Percentiles rank a stretch among this genome's conserved stretches.
phyloP scores from a whole-genome alignment of 2,329 filamentous ascomycete genomes.

The Pochonia chlamydosporia region DNA sequence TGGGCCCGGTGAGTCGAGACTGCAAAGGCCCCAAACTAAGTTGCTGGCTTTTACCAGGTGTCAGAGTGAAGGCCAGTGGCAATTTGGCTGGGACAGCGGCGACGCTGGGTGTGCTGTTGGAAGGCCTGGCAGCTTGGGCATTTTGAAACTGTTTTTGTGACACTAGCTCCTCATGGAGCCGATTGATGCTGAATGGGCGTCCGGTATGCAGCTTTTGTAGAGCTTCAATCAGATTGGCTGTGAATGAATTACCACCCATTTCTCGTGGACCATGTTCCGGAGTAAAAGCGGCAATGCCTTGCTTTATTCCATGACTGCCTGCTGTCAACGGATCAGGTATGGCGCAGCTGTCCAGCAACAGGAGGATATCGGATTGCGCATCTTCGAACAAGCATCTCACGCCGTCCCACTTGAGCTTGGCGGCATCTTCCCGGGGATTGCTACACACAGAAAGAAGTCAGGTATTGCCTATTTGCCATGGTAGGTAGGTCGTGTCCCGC shows the following conservation, averaged over 20 bases:
- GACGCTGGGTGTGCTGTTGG: conserved; percentile 38
- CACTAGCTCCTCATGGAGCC: conserved; percentile 51
- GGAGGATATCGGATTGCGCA: conserved; percentile 55
- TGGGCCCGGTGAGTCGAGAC: conserved; percentile 20
- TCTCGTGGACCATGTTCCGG: conserved; percentile 43
- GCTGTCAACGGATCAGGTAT: conserved; percentile 43
- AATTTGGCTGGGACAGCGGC: conserved; percentile 26
- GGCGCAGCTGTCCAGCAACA: conserved; percentile 57
- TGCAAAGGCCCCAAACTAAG: conserved; percentile 47
- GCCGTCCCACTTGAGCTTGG: conserved; percentile 58
- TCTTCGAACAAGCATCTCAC: conserved; percentile 58
- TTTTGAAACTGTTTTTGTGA: conserved; percentile 38
- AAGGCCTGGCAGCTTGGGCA: conserved; percentile 32
- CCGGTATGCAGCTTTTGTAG: conserved; percentile 47
- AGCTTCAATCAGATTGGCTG: conserved; percentile 49
- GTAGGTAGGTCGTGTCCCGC: neutral
- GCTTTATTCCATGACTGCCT: conserved; percentile 52
- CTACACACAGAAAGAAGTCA: conserved; percentile 35
- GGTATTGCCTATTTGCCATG: conserved; percentile 19
- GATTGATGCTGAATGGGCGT: conserved; percentile 50
- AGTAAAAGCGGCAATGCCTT: conserved; percentile 55
- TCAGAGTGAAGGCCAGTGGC: conserved; percentile 51
- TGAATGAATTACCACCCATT: conserved; percentile 49
- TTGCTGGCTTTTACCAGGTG: conserved; percentile 45
- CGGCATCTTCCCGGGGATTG: conserved; percentile 50